Percentiles rank a stretch among this genome's conserved stretches.
These are phyloP conservation scores for Clonostachys rosea DNA, from an alignment of 2,329 filamentous ascomycete species.

Conservation along the genomic window DNA sequence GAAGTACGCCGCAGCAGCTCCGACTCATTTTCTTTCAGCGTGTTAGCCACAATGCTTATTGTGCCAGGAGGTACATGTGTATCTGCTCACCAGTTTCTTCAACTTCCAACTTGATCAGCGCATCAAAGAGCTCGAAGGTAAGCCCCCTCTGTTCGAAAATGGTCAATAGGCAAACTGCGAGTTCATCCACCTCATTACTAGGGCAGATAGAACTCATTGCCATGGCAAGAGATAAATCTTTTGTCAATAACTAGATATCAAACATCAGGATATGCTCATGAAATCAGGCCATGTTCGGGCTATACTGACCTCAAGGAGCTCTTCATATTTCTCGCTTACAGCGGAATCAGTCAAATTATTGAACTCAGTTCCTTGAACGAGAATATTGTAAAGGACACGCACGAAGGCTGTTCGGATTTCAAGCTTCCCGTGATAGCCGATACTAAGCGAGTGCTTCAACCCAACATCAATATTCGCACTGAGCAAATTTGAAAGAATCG, in stretches of 20 bases:
- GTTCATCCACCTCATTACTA: conserved; percentile 63
- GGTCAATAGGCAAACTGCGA: conserved; percentile 62
- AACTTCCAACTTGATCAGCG: conserved; percentile 64
- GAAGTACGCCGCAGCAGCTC: conserved; percentile 65
- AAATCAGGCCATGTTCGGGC: background rate
- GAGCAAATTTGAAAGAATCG: conserved; percentile 63
- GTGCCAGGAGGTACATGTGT: background rate
- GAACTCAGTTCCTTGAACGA: conserved; percentile 69
- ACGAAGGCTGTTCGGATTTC: conserved; percentile 68
- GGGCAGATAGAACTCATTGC: conserved; percentile 64
- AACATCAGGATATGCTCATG: conserved; percentile 3
- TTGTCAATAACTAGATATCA: conserved; percentile 46
- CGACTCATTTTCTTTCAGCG: conserved; percentile 55
- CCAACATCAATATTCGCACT: conserved; percentile 70
- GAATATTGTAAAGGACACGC: conserved; percentile 65
- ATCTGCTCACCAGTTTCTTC: conserved; percentile 52
- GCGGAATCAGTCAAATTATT: conserved; percentile 63
- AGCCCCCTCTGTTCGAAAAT: conserved; percentile 65
- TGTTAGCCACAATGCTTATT: background rate
- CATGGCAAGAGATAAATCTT: conserved; percentile 56
- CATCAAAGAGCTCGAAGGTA: conserved; percentile 59
- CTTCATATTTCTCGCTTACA: conserved; percentile 65
- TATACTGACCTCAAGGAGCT: conserved; percentile 49
- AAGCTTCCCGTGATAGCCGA: conserved; percentile 66
- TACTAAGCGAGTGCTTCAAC: conserved; percentile 64